Base-by-base conservation (phyloP, 192 early-diverging fungal genomes). In the Coemansia sp. region DNA sequence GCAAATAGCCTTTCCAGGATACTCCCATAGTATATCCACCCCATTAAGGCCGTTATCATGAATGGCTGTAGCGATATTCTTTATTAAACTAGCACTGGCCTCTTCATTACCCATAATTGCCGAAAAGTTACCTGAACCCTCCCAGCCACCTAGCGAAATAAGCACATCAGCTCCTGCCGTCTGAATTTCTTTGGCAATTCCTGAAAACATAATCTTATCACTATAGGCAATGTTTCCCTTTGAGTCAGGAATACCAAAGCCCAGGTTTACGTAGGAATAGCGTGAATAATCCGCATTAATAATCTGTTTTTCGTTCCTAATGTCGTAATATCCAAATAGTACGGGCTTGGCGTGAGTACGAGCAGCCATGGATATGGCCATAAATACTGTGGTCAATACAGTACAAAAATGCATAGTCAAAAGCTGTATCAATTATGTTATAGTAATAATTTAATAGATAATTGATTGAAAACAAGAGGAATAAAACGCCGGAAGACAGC, bases 1-100 rank as follows among this genome's bases (percentile, higher is more conserved):
- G 20, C 66, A 54, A 19, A 72, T 83, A n/a, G 61, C 25, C 17
- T 74, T 62, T 3, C 83, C 82, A 4, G 85, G 90, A 63, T 87
- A 90, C 68, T 91, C 90, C 86, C 81, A 90, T 60, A 90, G 89
- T 57, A 91, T 83, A 66, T 92, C 89, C 10, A 81, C 67, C 12
- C 87, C 86, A 60, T 87, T 84, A 6, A 85, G 72, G 4, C 69
- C 57, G 37, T 86, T 82, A 31, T 61, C 64, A 28, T 74, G 55
- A 38, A 88, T 83, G 23, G 81, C 78, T 12, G 71, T 65, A 49
- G 87, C 53, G 47, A 87, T 89, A 59, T 83, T 85, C 21, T 83
- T 68, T 31, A 89, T 85, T 48, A 90, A 74, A 15, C 55, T 82
- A 36, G 70, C 84, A 34, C 88, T 81, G 7, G 73, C 54, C 2